These are phyloP conservation scores for Aschersonia sp. DNA, from an alignment of 2,329 filamentous ascomycete species.

Conservation along the genomic window DNA sequence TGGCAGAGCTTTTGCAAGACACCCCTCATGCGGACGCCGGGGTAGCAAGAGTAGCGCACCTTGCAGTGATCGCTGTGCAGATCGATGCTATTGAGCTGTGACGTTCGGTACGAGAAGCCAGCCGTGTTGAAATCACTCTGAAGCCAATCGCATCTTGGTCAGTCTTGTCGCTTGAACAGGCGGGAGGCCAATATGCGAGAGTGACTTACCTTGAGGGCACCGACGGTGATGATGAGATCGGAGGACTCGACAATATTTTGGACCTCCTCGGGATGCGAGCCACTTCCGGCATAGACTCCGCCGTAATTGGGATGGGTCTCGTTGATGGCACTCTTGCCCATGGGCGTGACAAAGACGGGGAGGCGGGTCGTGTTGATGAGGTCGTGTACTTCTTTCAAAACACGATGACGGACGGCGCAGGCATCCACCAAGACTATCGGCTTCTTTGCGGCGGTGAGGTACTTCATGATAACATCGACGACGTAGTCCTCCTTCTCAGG, in stretches of 20 bases:
- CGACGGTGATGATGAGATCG: constrained; percentile 58
- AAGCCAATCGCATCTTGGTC: background rate
- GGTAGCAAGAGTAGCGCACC: constrained; percentile 68
- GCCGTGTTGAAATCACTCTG: constrained; percentile 70
- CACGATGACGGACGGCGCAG: constrained; percentile 64
- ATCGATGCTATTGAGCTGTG: constrained; percentile 64
- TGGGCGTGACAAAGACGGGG: constrained; percentile 76
- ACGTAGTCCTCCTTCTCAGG: constrained; percentile 63
- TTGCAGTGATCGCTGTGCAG: constrained; percentile 62
- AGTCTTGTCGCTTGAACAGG: no score
- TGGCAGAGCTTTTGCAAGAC: constrained; percentile 59
- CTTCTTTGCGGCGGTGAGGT: constrained; percentile 56
- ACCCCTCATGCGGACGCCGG: constrained; percentile 61
- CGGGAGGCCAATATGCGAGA: no score
- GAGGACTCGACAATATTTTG: constrained; percentile 50
- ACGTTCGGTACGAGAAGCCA: constrained; percentile 68
- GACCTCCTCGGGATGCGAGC: constrained; percentile 49
- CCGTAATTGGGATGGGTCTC: constrained; percentile 64
- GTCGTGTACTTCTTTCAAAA: constrained; percentile 56
- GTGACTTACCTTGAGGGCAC: constrained; percentile 35
- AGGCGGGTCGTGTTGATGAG: constrained; percentile 60
- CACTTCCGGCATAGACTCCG: constrained; percentile 73
- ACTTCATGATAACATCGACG: constrained; percentile 63
- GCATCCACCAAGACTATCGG: constrained; percentile 74
- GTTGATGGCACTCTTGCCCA: constrained; percentile 76